Percentiles rank a stretch among this genome's conserved stretches.
Evolutionary conservation across 129 eudicot species (phyloP).

Genomic region (Tagetes patula): DNA sequence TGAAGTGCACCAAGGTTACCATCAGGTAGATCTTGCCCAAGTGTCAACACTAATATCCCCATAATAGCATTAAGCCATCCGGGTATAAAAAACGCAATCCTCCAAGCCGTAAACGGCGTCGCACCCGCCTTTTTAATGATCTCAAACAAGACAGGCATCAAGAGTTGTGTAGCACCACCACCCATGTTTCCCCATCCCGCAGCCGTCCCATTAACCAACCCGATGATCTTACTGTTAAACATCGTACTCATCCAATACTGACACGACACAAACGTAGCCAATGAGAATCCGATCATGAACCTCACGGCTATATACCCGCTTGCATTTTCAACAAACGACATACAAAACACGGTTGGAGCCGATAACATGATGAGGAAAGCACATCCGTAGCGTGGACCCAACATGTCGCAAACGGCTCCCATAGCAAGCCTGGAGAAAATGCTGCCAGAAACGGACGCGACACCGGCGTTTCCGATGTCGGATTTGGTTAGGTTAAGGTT

Average conservation of each 20-base stretch:
- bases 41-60: conserved; percentile 55
- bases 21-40: conserved; percentile 71
- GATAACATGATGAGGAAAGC: conserved; percentile 57
- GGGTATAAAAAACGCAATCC: conserved; percentile 60
- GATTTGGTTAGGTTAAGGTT: conserved; percentile 50
- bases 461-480: conserved; percentile 59
- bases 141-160: conserved; percentile 58
- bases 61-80: conserved; percentile 54
- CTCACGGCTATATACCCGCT: conserved; percentile 48
- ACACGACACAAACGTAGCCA: conserved; percentile 65
- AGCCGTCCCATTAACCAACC: conserved; percentile 56
- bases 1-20: conserved; percentile 55
- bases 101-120: conserved; percentile 57
- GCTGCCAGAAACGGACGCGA: conserved; percentile 60
- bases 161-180: conserved; percentile 58
- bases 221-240: conserved; percentile 57
- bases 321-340: conserved; percentile 48
- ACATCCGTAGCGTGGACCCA: conserved; percentile 65
- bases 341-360: conserved; percentile 60
- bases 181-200: conserved; percentile 81
- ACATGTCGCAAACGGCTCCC: conserved; percentile 59
- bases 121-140: conserved; percentile 44
- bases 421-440: conserved; percentile 56
- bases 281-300: conserved; percentile 66
- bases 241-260: conserved; percentile 77